These are phyloP conservation scores for Crithidia bombi DNA, from an alignment of 208 protist genomes.

Conservation along the genomic window DNA sequence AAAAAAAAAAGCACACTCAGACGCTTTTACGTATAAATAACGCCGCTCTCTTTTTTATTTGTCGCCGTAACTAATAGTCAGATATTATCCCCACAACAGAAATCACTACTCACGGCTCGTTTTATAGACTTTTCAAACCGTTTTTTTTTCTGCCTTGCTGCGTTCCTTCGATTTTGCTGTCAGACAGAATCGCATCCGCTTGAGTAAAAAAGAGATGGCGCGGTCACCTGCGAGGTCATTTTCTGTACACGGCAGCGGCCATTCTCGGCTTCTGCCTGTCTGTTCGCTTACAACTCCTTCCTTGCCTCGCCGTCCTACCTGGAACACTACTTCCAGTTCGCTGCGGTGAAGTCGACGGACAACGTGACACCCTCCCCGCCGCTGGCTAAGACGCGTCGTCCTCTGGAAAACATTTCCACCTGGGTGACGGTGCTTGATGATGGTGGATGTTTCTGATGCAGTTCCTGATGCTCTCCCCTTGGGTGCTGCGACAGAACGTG, in stretches of 20 bases:
- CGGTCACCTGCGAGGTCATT: constrained; percentile 13
- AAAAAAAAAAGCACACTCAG: no score
- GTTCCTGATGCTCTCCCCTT: constrained; percentile 43
- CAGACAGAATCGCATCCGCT: neutral
- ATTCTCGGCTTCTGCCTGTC: constrained; percentile 41
- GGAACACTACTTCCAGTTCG: constrained; percentile 55
- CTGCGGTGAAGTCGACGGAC: constrained; percentile 44
- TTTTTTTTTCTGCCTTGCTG: no score
- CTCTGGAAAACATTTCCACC: constrained; percentile 48
- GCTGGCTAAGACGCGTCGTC: constrained; percentile 18
- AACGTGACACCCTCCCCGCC: constrained; percentile 42
- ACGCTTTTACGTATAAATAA: no score
- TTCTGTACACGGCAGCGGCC: constrained; percentile 33
- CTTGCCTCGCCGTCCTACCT: constrained; percentile 53
- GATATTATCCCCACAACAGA: no score
- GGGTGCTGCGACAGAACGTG: constrained; percentile 41
- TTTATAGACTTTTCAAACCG: no score
- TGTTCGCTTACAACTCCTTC: constrained; percentile 61
- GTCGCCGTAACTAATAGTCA: no score
- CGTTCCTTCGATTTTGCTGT: neutral
- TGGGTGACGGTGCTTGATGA: constrained; percentile 51
- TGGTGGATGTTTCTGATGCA: constrained; percentile 48
- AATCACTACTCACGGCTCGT: no score
- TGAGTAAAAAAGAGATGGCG: constrained; percentile 14
- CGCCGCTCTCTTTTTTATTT: no score